Base-by-base conservation (phyloP, 1,139 yeast genomes). In the Magnusiomyces suaveolens region DNA sequence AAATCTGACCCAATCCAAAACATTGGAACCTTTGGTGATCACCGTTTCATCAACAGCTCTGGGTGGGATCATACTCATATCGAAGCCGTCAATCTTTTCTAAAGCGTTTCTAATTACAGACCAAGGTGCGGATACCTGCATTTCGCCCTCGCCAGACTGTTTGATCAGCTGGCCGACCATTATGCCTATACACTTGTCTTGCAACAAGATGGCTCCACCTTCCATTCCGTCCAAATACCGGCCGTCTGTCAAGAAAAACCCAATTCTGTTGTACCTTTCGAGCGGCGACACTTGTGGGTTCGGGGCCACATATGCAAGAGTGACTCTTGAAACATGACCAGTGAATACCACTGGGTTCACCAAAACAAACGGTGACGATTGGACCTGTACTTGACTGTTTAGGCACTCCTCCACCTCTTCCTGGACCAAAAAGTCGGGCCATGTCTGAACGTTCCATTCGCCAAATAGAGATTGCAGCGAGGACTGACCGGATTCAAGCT, bases 201-300 rank as follows among this genome's bases (percentile, higher is more conserved):
- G n/a, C 21, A 57, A 63, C 1, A 73, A 84, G 1, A 76, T 55
- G 1, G 52, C 57, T 0, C 82, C 85, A 0, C 89, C 89, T n/a
- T 75, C 73, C 78, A 80, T 80, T 58, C 84, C 83, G 51, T 83
- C 88, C 55, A 84, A 64, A 61, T 75, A 84, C 59, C 78, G 74
- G 2, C 75, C 65, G 63, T 84, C 90, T 23, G 78, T 68, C 4
- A 83, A 67, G 56, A 73, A 75, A 10, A 72, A 65, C 2, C 66
- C 63, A 20, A 67, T 54, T 1, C 51, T 55, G 18, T 51, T 48
- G 23, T 3, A n/a, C 16, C 14, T 32, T 18, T 4, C 48, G 23
- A n/a, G 2, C 12, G n/a, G 48, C 16, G 14, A 8, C 4, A 52
- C 41, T 23, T 43, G 50, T 14, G 53, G 50, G 23, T 69, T 61